Conservation (phyloP, 352 stramenopile species). For the Sclerospora graminicola region DNA sequence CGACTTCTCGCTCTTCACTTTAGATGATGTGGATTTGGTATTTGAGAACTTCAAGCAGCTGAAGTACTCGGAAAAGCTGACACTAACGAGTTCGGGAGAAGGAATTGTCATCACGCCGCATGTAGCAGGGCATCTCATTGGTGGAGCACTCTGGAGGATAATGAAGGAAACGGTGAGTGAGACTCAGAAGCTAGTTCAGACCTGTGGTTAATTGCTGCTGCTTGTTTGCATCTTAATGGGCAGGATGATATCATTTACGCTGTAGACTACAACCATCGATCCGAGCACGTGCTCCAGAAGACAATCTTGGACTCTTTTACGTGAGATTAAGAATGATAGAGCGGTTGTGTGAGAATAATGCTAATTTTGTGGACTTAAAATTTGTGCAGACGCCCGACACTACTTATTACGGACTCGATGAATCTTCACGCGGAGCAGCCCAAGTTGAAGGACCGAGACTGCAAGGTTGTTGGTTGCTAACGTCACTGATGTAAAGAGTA, state of each 20-base stretch:
- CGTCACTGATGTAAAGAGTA: background rate
- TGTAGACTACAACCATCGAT: slow-evolving; percentile 90
- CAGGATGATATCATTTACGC: slow-evolving; percentile 90
- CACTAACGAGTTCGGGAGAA: slow-evolving; percentile 71
- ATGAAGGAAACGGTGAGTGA: slow-evolving; percentile 86
- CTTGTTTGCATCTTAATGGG: background rate
- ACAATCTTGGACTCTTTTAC: slow-evolving; percentile 91
- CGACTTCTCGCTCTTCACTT: slow-evolving; percentile 82
- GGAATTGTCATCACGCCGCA: slow-evolving; percentile 92
- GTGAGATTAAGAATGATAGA: slow-evolving; percentile 17
- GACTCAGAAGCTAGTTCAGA: background rate
- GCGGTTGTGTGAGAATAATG: background rate
- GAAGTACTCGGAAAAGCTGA: slow-evolving; percentile 93
- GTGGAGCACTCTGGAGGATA: slow-evolving; percentile 90
- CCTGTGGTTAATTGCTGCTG: background rate
- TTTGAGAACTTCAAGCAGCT: slow-evolving; percentile 90
- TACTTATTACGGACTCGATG: slow-evolving; percentile 87
- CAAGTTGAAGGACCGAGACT: slow-evolving; percentile 83
- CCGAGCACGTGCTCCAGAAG: slow-evolving; percentile 90
- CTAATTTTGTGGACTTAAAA: slow-evolving; percentile 2
- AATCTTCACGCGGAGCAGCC: slow-evolving; percentile 76
- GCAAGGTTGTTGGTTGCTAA: slow-evolving; percentile 27
- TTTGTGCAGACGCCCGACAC: slow-evolving; percentile 50
- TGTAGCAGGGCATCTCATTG: slow-evolving; percentile 90
- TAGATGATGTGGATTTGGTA: slow-evolving; percentile 91